Conservation (phyloP, 2,329 filamentous ascomycete species). For the Alternaria panax region DNA sequence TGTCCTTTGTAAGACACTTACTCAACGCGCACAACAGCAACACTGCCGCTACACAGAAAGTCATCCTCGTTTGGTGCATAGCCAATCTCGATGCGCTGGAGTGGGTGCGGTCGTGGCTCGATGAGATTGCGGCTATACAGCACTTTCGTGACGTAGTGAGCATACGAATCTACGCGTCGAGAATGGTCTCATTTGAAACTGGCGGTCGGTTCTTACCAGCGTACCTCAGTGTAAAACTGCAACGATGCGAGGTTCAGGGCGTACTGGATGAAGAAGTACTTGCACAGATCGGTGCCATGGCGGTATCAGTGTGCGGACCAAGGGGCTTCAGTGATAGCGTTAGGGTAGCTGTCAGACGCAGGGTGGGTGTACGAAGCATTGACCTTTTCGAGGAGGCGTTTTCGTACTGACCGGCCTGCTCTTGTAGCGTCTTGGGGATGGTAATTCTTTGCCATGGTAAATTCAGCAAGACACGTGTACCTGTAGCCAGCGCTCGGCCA, state of each 20-base stretch:
- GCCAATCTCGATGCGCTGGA: slow-evolving; percentile 83
- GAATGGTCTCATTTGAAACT: slow-evolving; percentile 74
- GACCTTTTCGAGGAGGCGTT: slow-evolving; percentile 81
- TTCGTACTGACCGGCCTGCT: slow-evolving; percentile 55
- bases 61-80: slow-evolving; percentile 88
- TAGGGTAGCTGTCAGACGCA: slow-evolving; percentile 66
- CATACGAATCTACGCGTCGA: slow-evolving; percentile 87
- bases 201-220: slow-evolving; percentile 61
- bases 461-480: neutral
- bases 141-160: slow-evolving; percentile 79
- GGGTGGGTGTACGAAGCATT: slow-evolving; percentile 68
- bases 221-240: slow-evolving; percentile 81
- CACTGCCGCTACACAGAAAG: slow-evolving; percentile 76
- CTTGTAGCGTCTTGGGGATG: neutral
- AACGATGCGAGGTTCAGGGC: slow-evolving; percentile 77
- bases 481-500: neutral
- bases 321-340: slow-evolving; percentile 76
- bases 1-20: slow-evolving; percentile 78
- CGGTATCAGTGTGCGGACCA: slow-evolving; percentile 78
- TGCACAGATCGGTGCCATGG: slow-evolving; percentile 83
- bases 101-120: slow-evolving; percentile 90
- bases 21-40: slow-evolving; percentile 63
- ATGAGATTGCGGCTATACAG: slow-evolving; percentile 77
- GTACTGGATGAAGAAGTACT: slow-evolving; percentile 78
- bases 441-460: neutral